Evolutionary conservation across 2,329 filamentous ascomycete genomes (phyloP).

Genomic region (Aspergillus ustus): DNA sequence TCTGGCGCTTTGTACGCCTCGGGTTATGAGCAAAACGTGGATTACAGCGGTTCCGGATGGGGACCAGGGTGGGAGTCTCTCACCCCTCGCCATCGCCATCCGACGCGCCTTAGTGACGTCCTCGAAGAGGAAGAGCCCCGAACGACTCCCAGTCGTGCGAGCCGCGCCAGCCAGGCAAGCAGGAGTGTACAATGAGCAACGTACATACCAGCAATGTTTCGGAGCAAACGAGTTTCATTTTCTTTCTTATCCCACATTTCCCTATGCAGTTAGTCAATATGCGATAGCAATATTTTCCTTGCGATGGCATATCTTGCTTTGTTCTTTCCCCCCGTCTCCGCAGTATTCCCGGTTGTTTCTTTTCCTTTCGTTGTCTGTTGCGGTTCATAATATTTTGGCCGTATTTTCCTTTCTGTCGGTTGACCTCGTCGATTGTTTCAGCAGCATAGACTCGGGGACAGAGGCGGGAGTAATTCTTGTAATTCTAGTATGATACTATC

Average conservation of each 20-base stretch:
- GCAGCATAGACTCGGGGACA: conserved; percentile 16
- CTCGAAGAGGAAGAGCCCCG: conserved; percentile 83
- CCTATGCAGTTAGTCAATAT: neutral
- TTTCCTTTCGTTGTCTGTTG: conserved; percentile 13
- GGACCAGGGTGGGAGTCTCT: conserved; percentile 76
- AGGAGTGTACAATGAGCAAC: conserved; percentile 36
- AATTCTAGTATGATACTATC: conserved; percentile 26
- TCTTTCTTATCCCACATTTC: conserved; percentile 3
- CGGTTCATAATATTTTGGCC: conserved; percentile 12
- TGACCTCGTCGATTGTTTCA: conserved; percentile 11
- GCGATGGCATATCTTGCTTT: conserved; percentile 10
- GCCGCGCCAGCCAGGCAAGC: conserved; percentile 54
- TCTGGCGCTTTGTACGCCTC: conserved; percentile 31
- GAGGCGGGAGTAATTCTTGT: conserved; percentile 26
- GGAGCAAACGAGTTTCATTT: conserved; percentile 2
- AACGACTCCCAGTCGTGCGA: conserved; percentile 70
- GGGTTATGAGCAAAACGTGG: conserved; percentile 49
- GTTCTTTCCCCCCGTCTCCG: conserved; percentile 8
- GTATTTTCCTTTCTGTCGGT: conserved; percentile 5
- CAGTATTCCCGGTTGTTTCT: neutral
- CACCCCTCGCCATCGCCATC: conserved; percentile 77
- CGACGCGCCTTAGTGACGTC: conserved; percentile 85
- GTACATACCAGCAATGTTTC: neutral
- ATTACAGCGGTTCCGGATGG: conserved; percentile 71
- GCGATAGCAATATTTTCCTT: conserved; percentile 14